Percentiles rank a stretch among this genome's conserved stretches.
Evolutionary conservation across 2,329 filamentous ascomycete species (phyloP).

Genomic region (Phoma herbarum): DNA sequence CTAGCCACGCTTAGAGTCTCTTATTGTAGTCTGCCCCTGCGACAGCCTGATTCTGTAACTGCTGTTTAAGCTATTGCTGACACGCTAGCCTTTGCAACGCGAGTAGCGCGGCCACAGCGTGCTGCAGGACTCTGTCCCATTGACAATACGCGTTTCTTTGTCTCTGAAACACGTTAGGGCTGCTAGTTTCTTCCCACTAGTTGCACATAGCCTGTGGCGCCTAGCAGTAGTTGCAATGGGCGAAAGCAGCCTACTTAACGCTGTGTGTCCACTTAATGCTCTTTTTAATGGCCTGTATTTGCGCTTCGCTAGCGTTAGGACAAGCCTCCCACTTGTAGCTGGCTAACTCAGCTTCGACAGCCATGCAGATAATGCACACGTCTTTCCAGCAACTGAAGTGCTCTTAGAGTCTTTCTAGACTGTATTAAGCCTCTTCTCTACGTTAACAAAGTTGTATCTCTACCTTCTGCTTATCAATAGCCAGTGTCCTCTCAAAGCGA

Average conservation of each 20-base stretch:
- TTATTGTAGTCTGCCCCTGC: neutral
- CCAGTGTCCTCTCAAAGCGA: neutral
- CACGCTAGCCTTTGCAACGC: neutral
- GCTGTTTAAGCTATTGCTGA: neutral
- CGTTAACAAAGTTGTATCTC: conserved; percentile 4
- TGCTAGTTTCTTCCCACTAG: conserved; percentile 5
- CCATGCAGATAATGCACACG: conserved; percentile 6
- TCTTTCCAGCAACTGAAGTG: conserved; percentile 6
- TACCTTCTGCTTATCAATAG: conserved; percentile 2
- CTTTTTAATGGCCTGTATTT: neutral
- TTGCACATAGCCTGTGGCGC: conserved; percentile 8
- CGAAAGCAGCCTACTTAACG: neutral
- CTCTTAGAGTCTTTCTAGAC: conserved; percentile 6
- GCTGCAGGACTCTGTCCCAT: neutral
- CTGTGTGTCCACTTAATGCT: neutral
- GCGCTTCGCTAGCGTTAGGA: neutral
- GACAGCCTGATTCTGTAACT: neutral
- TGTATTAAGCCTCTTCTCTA: neutral
- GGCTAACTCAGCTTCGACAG: neutral
- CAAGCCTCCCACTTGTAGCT: neutral
- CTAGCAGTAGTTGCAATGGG: conserved; percentile 2
- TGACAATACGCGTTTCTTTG: neutral
- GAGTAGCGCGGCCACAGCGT: neutral
- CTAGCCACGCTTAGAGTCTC: neutral
- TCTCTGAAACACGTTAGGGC: neutral